Conservation (phyloP, 768 basidiomycete genomes). For the Gautieria morchelliformis region DNA sequence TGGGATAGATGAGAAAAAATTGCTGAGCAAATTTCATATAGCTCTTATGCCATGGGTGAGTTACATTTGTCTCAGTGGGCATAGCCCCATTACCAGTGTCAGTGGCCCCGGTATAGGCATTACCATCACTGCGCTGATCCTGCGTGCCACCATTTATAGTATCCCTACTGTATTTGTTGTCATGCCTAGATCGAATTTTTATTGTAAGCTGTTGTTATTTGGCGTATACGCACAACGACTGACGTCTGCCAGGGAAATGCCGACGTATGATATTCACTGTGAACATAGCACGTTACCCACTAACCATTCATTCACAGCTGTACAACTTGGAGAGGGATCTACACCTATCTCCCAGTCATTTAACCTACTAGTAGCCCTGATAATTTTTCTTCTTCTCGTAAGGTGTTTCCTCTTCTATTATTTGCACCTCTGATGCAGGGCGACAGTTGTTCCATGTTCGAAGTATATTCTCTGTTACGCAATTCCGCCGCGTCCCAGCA, state of each 20-base stretch:
- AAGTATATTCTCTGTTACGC: conserved; percentile 29
- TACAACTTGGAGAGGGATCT: conserved; percentile 50
- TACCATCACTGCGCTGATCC: too few relatives aligned
- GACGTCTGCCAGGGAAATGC: conserved; percentile 42
- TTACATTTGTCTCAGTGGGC: background rate
- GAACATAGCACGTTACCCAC: background rate
- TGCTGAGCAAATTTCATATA: conserved; percentile 52
- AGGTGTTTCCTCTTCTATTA: background rate
- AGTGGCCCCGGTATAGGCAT: too few relatives aligned
- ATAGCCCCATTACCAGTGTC: too few relatives aligned
- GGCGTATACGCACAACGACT: background rate
- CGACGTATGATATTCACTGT: conserved; percentile 34
- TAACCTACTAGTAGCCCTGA: conserved; percentile 54
- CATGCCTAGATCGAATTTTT: conserved; percentile 52
- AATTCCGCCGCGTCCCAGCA: background rate
- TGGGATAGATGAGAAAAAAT: conserved; percentile 39
- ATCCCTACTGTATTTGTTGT: conserved; percentile 65
- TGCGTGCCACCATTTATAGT: conserved; percentile 6
- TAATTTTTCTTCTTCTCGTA: conserved; percentile 61
- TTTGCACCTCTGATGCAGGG: conserved; percentile 10
- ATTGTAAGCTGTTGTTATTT: conserved; percentile 23
- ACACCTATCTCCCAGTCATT: conserved; percentile 52
- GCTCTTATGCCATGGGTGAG: conserved; percentile 69
- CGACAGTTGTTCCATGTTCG: conserved; percentile 47
- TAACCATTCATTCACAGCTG: conserved; percentile 29